phyloP scores from a whole-genome alignment of 768 basidiomycete genomes.

The Cystobasidium ongulense region DNA sequence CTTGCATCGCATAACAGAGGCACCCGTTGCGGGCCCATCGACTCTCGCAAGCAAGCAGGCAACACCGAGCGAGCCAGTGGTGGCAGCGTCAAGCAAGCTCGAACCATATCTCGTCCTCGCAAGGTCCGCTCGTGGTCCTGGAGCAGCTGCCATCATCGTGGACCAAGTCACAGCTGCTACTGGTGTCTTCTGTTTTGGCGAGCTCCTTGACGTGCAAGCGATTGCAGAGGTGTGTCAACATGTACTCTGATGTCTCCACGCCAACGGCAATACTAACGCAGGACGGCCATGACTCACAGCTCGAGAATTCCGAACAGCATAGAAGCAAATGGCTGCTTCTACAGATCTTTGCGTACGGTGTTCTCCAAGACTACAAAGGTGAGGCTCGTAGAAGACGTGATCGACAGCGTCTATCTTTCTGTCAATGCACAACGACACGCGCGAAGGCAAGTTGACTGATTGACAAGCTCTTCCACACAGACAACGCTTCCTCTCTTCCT shows the following conservation, averaged over 20 bases:
- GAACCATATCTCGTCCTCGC: conserved; percentile 78
- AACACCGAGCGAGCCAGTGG: conserved; percentile 28
- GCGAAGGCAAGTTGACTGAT: too few species aligned
- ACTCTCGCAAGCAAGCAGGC: not conserved
- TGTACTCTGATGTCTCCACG: not conserved
- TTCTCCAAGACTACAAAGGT: conserved; percentile 75
- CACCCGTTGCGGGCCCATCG: not conserved
- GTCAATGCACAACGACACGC: too few species aligned
- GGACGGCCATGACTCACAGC: conserved; percentile 49
- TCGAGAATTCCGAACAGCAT: conserved; percentile 60
- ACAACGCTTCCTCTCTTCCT: conserved; percentile 60
- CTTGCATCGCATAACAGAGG: conserved; percentile 10
- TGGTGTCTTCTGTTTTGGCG: conserved; percentile 85
- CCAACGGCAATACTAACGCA: not conserved
- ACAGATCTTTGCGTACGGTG: conserved; percentile 82
- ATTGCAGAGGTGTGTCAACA: conserved; percentile 64
- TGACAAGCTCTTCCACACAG: conserved; percentile 47
- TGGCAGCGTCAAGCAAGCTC: conserved; percentile 34
- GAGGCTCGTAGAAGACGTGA: conserved; percentile 39
- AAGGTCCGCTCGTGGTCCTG: conserved; percentile 83
- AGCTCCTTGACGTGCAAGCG: conserved; percentile 70
- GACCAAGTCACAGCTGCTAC: conserved; percentile 77
- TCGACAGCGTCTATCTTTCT: conserved; percentile 32
- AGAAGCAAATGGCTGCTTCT: conserved; percentile 59
- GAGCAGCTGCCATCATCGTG: conserved; percentile 72